phyloP scores from a whole-genome alignment of 2,329 filamentous ascomycete genomes.

The Trichoderma asperellum region DNA sequence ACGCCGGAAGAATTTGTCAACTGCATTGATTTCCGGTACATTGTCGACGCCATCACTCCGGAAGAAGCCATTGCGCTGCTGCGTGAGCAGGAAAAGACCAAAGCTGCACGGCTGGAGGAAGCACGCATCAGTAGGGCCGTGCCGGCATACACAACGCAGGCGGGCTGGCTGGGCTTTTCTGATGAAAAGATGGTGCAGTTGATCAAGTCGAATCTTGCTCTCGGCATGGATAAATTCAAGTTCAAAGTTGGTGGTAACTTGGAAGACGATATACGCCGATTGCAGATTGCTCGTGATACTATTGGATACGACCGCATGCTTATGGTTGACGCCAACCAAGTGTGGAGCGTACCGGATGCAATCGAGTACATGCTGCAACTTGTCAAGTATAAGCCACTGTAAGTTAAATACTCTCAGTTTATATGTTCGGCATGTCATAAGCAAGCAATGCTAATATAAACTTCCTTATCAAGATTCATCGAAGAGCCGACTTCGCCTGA shows the following conservation, averaged over 20 bases:
- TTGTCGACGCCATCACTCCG: constrained; percentile 85
- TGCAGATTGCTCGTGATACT: constrained; percentile 74
- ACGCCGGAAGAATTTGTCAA: constrained; percentile 80
- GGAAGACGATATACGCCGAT: constrained; percentile 70
- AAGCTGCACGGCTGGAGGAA: constrained; percentile 71
- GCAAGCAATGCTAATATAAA: background rate
- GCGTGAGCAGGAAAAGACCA: constrained; percentile 65
- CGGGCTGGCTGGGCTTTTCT: constrained; percentile 88
- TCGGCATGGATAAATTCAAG: constrained; percentile 85
- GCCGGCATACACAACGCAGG: constrained; percentile 85
- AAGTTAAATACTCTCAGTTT: background rate
- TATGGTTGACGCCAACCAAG: constrained; percentile 92
- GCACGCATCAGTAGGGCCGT: constrained; percentile 75
- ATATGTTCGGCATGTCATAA: too few species aligned
- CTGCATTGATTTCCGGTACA: constrained; percentile 92
- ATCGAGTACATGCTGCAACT: constrained; percentile 84
- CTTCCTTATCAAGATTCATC: constrained; percentile 70
- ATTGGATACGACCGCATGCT: constrained; percentile 85
- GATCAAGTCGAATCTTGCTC: constrained; percentile 71
- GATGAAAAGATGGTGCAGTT: constrained; percentile 82
- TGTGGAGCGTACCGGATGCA: constrained; percentile 88
- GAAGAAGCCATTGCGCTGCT: constrained; percentile 78
- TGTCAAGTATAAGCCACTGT: constrained; percentile 71
- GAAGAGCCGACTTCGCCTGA: constrained; percentile 90
- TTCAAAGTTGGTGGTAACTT: constrained; percentile 80